Percentiles rank a stretch among this genome's conserved stretches.
Conservation (phyloP, 805 yeast genomes). For the Tetrapisispora namnaoensis region DNA sequence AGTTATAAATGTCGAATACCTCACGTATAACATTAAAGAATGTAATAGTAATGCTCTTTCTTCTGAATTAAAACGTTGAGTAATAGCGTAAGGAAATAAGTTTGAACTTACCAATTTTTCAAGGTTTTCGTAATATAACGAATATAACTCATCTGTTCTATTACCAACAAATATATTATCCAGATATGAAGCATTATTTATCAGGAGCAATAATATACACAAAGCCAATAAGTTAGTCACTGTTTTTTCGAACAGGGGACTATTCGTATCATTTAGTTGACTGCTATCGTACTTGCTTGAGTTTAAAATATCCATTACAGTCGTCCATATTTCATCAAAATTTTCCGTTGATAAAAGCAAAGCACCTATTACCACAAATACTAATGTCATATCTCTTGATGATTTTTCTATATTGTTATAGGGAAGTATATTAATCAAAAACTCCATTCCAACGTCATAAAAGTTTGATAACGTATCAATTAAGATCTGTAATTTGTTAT, state of each 20-base stretch:
- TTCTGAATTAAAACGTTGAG: neutral
- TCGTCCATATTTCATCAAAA: constrained; percentile 2
- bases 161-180: neutral
- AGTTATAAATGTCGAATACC: neutral
- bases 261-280: neutral
- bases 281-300: no score
- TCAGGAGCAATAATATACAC: neutral
- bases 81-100: neutral
- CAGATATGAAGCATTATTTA: neutral
- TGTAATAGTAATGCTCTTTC: neutral
- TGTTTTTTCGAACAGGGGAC: neutral
- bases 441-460: neutral
- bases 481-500: constrained; percentile 2
- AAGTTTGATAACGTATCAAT: neutral
- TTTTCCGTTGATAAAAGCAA: neutral
- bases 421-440: neutral
- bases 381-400: neutral
- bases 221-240: neutral
- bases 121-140: neutral
- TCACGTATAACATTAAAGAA: neutral
- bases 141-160: neutral
- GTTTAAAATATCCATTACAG: neutral
- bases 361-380: neutral
- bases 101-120: neutral
- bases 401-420: neutral